phyloP scores from a whole-genome alignment of 2,329 filamentous ascomycete genomes.

The Monosporascus sp. region DNA sequence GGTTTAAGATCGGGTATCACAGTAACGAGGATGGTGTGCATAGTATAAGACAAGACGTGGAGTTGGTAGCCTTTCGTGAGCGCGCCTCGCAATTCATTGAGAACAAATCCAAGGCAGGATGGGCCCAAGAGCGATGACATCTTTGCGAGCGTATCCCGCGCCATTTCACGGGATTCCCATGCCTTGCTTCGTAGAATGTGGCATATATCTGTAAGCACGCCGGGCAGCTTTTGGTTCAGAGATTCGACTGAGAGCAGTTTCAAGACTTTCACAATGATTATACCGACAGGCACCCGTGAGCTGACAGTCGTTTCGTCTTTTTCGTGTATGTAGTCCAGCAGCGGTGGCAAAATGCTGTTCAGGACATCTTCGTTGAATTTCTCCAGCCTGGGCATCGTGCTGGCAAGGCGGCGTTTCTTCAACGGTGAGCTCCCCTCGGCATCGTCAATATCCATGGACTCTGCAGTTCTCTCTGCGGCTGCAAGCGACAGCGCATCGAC shows the following conservation, averaged over 20 bases:
- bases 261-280: constrained; percentile 83
- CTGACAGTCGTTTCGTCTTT: constrained; percentile 95
- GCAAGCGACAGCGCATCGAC: constrained; percentile 68
- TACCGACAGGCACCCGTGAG: constrained; percentile 81
- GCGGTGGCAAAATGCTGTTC: constrained; percentile 68
- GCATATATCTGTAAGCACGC: constrained; percentile 84
- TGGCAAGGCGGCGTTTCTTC: constrained; percentile 45
- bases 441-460: constrained; percentile 40
- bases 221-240: constrained; percentile 69
- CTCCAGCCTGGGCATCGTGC: constrained; percentile 58
- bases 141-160: constrained; percentile 79
- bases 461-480: constrained; percentile 29
- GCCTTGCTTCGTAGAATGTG: constrained; percentile 87
- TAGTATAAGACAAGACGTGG: constrained; percentile 89
- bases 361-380: constrained; percentile 69
- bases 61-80: constrained; percentile 84
- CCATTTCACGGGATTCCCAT: constrained; percentile 84
- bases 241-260: constrained; percentile 70
- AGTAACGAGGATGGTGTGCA: constrained; percentile 82
- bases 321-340: constrained; percentile 82
- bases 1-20: constrained; percentile 67
- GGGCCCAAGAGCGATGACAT: constrained; percentile 78
- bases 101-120: constrained; percentile 81
- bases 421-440: constrained; percentile 12
- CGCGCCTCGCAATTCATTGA: constrained; percentile 82